Conservation (phyloP, 768 basidiomycete genomes). For the Suillus bovinus region DNA sequence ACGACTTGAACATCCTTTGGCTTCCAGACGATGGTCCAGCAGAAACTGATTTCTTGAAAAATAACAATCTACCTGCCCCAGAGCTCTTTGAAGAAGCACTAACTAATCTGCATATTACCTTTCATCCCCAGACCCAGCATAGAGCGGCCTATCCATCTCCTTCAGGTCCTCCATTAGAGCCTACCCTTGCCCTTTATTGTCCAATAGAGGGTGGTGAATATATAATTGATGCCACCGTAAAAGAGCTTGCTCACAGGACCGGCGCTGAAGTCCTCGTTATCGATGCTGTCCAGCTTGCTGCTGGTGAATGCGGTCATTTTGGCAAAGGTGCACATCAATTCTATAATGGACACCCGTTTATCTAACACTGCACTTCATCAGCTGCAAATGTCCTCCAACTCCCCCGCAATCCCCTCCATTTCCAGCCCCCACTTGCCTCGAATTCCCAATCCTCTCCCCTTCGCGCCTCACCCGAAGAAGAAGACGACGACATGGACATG, state of each 20-base stretch:
- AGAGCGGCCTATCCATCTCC: slow-evolving; percentile 60
- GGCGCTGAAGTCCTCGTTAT: slow-evolving; percentile 82
- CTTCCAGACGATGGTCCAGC: slow-evolving; percentile 37
- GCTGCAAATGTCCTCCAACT: slow-evolving; percentile 71
- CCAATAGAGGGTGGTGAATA: slow-evolving; percentile 83
- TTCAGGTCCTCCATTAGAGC: slow-evolving; percentile 61
- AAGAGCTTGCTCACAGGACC: slow-evolving; percentile 70
- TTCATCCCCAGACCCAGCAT: slow-evolving; percentile 83
- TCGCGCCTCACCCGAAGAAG: slow-evolving; percentile 32
- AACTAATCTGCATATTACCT: slow-evolving; percentile 71
- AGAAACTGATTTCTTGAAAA: slow-evolving; percentile 29
- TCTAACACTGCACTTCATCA: slow-evolving; percentile 27
- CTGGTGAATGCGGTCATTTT: slow-evolving; percentile 86
- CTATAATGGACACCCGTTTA: background rate
- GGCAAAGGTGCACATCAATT: slow-evolving; percentile 59
- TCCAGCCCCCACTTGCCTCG: slow-evolving; percentile 37
- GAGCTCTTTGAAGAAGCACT: slow-evolving; percentile 77
- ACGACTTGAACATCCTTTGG: slow-evolving; percentile 67
- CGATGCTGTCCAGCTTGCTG: slow-evolving; percentile 81
- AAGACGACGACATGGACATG: slow-evolving; percentile 54
- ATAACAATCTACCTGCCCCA: slow-evolving; percentile 58
- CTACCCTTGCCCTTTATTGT: slow-evolving; percentile 83
- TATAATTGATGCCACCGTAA: slow-evolving; percentile 76
- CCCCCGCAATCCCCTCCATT: slow-evolving; percentile 76
- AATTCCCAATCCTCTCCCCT: slow-evolving; percentile 21